Evolutionary conservation across 176 grass and related monocot species (phyloP).

Genomic region (Secale cereale): DNA sequence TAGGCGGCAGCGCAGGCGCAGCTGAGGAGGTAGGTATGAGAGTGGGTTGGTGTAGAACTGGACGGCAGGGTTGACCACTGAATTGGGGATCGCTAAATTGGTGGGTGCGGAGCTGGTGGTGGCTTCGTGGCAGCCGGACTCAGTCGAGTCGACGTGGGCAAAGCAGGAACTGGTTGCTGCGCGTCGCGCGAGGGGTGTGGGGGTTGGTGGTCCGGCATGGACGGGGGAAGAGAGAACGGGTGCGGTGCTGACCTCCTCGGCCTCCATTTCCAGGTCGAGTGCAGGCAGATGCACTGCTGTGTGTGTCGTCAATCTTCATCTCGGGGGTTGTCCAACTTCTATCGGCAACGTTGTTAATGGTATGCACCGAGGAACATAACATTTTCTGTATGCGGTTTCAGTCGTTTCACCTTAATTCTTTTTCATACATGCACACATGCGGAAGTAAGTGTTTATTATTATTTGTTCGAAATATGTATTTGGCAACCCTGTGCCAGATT

Average conservation of each 20-base stretch:
- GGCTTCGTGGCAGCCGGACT: neutral
- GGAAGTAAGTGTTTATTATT: too few species aligned
- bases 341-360: too few species aligned
- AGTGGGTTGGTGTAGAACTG: constrained; percentile 20
- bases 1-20: constrained; percentile 26
- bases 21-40: neutral
- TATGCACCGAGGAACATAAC: too few species aligned
- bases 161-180: neutral
- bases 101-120: neutral
- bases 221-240: neutral
- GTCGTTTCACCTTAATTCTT: too few species aligned
- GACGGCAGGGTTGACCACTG: neutral
- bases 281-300: too few species aligned
- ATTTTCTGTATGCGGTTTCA: too few species aligned
- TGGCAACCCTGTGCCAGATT: too few species aligned
- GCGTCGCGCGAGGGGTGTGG: neutral
- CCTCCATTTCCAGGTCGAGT: neutral
- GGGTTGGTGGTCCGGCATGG: neutral
- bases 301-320: too few species aligned
- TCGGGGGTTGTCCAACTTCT: too few species aligned
- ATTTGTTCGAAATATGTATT: too few species aligned
- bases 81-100: too few species aligned
- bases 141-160: neutral
- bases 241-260: neutral
- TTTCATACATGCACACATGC: too few species aligned